These are phyloP conservation scores for Ascochyta pisi DNA, from an alignment of 2,329 filamentous ascomycete genomes.

Conservation along the genomic window DNA sequence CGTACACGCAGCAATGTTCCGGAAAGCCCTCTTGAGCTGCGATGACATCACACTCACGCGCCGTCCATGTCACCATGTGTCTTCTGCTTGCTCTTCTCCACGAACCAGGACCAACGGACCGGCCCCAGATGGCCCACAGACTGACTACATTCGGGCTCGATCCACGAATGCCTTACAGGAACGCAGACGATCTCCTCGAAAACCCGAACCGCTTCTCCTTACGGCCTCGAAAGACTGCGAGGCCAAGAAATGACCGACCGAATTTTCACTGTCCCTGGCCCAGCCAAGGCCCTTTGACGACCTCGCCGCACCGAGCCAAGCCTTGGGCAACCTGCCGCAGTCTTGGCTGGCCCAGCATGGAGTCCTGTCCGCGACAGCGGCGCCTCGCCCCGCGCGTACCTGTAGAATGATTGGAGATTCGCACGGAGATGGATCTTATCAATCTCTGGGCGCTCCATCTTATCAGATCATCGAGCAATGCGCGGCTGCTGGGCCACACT, in stretches of 20 bases:
- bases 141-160: background rate
- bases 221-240: background rate
- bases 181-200: constrained; percentile 11
- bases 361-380: constrained; percentile 10
- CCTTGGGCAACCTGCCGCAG: constrained; percentile 16
- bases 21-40: background rate
- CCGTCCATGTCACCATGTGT: background rate
- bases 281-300: constrained; percentile 7
- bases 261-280: constrained; percentile 14
- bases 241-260: constrained; percentile 13
- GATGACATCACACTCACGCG: background rate
- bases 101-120: background rate
- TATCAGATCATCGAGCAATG: constrained; percentile 40
- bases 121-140: background rate
- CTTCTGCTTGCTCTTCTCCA: background rate
- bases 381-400: constrained; percentile 6
- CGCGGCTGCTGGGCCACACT: constrained; percentile 17
- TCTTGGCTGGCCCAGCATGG: constrained; percentile 16
- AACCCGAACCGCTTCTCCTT: constrained; percentile 1
- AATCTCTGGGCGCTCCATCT: constrained; percentile 26
- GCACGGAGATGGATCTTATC: constrained; percentile 33
- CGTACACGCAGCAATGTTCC: background rate
- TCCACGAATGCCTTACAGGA: constrained; percentile 6
- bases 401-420: constrained; percentile 11
- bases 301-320: constrained; percentile 10